These are phyloP conservation scores for Fabrea salina DNA, from an alignment of 169 alveolate genomes.

Conservation along the genomic window DNA sequence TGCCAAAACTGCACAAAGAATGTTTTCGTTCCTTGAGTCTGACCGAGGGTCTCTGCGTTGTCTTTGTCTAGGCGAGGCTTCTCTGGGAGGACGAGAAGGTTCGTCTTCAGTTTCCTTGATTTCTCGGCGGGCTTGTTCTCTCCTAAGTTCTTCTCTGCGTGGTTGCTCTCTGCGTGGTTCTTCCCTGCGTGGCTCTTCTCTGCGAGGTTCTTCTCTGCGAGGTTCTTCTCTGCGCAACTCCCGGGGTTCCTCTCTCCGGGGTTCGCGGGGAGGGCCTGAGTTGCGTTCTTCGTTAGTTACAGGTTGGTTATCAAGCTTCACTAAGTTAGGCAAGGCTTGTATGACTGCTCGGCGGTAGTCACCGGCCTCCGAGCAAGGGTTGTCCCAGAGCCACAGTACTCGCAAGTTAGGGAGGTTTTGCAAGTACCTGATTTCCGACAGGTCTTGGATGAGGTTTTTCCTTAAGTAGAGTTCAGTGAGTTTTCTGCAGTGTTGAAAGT, in stretches of 20 bases:
- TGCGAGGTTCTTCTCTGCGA: too few relatives aligned
- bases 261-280: too few relatives aligned
- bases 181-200: too few relatives aligned
- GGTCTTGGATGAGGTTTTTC: slow-evolving; percentile 57
- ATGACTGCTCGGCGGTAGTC: slow-evolving; percentile 66
- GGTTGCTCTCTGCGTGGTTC: too few relatives aligned
- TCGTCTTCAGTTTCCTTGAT: too few relatives aligned
- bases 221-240: too few relatives aligned
- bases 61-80: too few relatives aligned
- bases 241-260: too few relatives aligned
- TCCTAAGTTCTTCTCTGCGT: too few relatives aligned
- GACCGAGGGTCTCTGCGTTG: background rate
- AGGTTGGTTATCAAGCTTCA: slow-evolving; percentile 71
- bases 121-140: too few relatives aligned
- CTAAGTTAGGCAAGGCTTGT: slow-evolving; percentile 72
- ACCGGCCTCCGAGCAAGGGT: slow-evolving; percentile 70
- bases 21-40: slow-evolving; percentile 55
- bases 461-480: slow-evolving; percentile 69
- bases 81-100: too few relatives aligned
- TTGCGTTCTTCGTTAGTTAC: slow-evolving; percentile 59
- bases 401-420: slow-evolving; percentile 66
- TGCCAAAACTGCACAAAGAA: slow-evolving; percentile 66
- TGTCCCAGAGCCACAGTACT: slow-evolving; percentile 77
- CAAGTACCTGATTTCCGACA: slow-evolving; percentile 63
- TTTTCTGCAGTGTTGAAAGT: slow-evolving; percentile 47